Conservation (phyloP, 106 monocot species). For the Allium cepa region DNA sequence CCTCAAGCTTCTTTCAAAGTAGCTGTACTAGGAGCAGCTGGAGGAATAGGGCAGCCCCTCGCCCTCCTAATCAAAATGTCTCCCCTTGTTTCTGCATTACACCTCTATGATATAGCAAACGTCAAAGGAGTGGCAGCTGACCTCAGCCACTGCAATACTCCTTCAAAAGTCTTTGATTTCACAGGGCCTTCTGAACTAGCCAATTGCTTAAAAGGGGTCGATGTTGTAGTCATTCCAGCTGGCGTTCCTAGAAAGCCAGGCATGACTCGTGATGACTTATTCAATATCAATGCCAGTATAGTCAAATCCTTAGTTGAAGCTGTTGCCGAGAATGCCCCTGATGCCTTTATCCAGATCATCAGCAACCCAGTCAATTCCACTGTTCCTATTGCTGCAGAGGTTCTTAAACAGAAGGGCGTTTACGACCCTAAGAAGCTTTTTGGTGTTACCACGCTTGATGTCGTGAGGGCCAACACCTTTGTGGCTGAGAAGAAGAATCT, state of each 20-base stretch:
- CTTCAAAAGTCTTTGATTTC: slow-evolving; percentile 10
- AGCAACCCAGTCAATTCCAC: slow-evolving; percentile 13
- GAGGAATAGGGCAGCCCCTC: slow-evolving; percentile 11
- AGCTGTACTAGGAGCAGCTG: slow-evolving; percentile 10
- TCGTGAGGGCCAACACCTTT: slow-evolving; percentile 13
- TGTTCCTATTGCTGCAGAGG: slow-evolving; percentile 12
- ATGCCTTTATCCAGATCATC: slow-evolving; percentile 11
- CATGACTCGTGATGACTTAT: slow-evolving; percentile 22
- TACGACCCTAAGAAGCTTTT: slow-evolving; percentile 16
- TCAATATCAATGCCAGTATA: slow-evolving; percentile 22
- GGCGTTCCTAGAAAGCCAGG: slow-evolving; percentile 27
- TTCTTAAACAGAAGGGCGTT: slow-evolving; percentile 10
- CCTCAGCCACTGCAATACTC: slow-evolving; percentile 11
- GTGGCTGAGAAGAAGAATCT: slow-evolving; percentile 10
- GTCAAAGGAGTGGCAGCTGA: slow-evolving; percentile 13
- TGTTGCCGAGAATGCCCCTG: slow-evolving; percentile 5
- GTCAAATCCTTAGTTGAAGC: slow-evolving; percentile 13
- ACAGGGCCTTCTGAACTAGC: slow-evolving; percentile 1
- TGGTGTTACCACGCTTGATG: slow-evolving; percentile 10
- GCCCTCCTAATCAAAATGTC: slow-evolving; percentile 13
- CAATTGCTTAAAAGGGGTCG: slow-evolving; percentile 13
- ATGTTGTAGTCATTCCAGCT: slow-evolving; percentile 24
- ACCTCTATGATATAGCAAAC: slow-evolving; percentile 9
- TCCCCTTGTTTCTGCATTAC: slow-evolving; percentile 8
- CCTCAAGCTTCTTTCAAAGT: slow-evolving; percentile 12